Conservation (phyloP, 495 filamentous ascomycete genomes). For the Aspergillus asperescens region DNA sequence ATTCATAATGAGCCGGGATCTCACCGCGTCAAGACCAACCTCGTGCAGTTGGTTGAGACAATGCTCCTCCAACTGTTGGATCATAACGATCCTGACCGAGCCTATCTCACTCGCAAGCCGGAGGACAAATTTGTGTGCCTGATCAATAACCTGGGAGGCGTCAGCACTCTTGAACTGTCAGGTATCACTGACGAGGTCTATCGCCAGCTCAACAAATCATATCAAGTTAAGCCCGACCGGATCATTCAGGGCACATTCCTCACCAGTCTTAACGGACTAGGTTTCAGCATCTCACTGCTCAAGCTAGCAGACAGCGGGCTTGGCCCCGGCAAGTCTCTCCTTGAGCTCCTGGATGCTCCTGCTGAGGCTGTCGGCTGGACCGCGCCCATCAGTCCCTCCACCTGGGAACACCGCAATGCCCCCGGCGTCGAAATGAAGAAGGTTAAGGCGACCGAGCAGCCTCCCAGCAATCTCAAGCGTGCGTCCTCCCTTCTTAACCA, state of each 20-base stretch:
- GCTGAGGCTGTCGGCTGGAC: slow-evolving; percentile 84
- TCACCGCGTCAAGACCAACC: slow-evolving; percentile 58
- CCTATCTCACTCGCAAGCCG: slow-evolving; percentile 63
- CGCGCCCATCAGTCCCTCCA: slow-evolving; percentile 54
- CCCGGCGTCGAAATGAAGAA: slow-evolving; percentile 42
- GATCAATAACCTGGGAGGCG: slow-evolving; percentile 92
- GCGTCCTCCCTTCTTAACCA: slow-evolving; percentile 13
- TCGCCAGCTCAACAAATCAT: slow-evolving; percentile 63
- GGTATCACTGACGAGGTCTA: slow-evolving; percentile 85
- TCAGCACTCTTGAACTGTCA: slow-evolving; percentile 81
- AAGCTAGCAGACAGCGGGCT: slow-evolving; percentile 77
- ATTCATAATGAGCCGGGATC: slow-evolving; percentile 96
- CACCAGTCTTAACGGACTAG: slow-evolving; percentile 87
- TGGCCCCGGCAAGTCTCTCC: slow-evolving; percentile 68
- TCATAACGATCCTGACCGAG: slow-evolving; percentile 70
- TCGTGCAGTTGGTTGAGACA: slow-evolving; percentile 64
- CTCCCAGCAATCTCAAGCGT: slow-evolving; percentile 66
- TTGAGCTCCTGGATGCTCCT: slow-evolving; percentile 81
- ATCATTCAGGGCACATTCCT: slow-evolving; percentile 56
- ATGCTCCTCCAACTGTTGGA: slow-evolving; percentile 85
- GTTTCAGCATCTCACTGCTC: slow-evolving; percentile 83
- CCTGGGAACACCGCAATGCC: slow-evolving; percentile 48
- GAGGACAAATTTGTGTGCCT: slow-evolving; percentile 65
- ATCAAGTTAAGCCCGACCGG: slow-evolving; percentile 67
- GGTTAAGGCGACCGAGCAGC: slow-evolving; percentile 51